A percentile compares a stretch with the other conserved stretches of the same genome.
Conservation (phyloP, 2,329 filamentous ascomycete genomes). For the Cytospora schulzeri region DNA sequence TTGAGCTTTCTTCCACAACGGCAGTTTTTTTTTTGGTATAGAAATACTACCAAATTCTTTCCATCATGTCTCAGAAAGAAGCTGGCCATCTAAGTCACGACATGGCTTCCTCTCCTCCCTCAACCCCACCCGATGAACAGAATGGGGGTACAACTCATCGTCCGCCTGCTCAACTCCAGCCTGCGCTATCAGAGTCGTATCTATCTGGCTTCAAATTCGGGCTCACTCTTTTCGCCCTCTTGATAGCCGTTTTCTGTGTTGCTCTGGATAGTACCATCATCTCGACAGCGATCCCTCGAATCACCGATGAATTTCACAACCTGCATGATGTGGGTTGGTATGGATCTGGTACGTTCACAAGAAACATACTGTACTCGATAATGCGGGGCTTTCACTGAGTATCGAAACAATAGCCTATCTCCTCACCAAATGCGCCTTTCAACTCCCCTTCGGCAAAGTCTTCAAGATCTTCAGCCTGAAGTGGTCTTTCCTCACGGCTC, state of each 20-base stretch:
- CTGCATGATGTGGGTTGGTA: constrained; percentile 49
- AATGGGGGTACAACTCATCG: background rate
- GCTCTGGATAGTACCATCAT: constrained; percentile 34
- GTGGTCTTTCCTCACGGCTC: constrained; percentile 28
- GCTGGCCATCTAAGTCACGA: background rate
- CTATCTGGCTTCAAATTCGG: background rate
- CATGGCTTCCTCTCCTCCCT: background rate
- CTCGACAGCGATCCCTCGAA: constrained; percentile 44
- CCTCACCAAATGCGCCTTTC: constrained; percentile 27
- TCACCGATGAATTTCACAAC: constrained; percentile 40
- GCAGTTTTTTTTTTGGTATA: too few species aligned
- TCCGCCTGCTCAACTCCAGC: background rate
- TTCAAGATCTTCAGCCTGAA: constrained; percentile 23
- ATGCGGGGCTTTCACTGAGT: background rate
- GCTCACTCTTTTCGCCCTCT: background rate
- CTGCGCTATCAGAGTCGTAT: background rate
- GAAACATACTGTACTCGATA: background rate
- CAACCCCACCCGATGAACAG: background rate
- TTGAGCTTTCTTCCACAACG: background rate
- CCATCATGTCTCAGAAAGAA: background rate
- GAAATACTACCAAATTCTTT: background rate
- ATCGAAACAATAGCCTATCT: constrained; percentile 31
- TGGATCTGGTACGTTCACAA: constrained; percentile 30
- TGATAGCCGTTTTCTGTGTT: constrained; percentile 6
- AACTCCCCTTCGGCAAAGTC: constrained; percentile 26